Base-by-base conservation (phyloP, 1,284 basidiomycete species). In the Microbotryum intermedium region DNA sequence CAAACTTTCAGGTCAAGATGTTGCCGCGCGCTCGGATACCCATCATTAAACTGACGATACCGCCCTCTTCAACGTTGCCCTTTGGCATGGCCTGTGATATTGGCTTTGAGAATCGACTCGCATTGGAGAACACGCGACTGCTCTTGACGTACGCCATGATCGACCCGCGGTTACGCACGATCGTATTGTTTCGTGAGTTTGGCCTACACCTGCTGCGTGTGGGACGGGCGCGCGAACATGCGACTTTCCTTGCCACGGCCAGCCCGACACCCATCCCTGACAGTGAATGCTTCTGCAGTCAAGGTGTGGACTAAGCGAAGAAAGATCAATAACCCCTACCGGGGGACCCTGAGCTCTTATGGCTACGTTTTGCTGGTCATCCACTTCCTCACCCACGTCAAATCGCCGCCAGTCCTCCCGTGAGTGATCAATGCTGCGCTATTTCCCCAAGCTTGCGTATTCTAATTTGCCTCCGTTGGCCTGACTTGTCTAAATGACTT, bases 231-330 rank as follows among this genome's bases (percentile, higher is more conserved):
- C 57, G n/a, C 45, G 55, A 30, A 50, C 29, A 21, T 28, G 46
- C 13, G 13, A 45, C 46, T 23, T 18, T 6, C 34, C 46, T 4
- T 20, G 53, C 55, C 28, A 11, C 34, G 13, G 5, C 13, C 30
- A 10, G 2, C 49, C 25, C 11, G 44, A 43, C n/a, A 23, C 34
- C 34, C 34, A 16, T 39, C 34, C 34, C 16, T 4, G 9, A 11
- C 11, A 1, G 10, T 16, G 34, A 11, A 39, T 39, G 34, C 34
- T 39, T 39, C 48, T 46, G 21, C 69, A 93, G 90, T 98, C 73
- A 98, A 98, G 80, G 91, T 98, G 39, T 98, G 94, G 94, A 90
- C 90, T 72, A 98, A 98, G 79, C 82, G 93, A 74, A 83, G 90
- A 77, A 93, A 95, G 83, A 95, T 98, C 76, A 97, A 98, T 76